Conservation (phyloP, 2,329 filamentous ascomycete genomes). For the Xylaria sp. region DNA sequence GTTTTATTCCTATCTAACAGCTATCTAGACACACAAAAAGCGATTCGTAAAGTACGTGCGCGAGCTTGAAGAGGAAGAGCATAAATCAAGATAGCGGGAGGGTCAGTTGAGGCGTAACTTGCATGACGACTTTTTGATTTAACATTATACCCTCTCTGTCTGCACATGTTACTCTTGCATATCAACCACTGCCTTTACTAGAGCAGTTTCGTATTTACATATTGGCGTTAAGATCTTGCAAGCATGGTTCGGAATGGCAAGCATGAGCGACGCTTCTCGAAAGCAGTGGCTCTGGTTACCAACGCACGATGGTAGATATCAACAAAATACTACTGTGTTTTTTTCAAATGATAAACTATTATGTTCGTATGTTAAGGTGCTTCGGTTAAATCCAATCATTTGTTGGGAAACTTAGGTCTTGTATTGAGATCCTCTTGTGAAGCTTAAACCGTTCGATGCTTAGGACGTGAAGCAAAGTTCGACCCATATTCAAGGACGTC, state of each 20-base stretch:
- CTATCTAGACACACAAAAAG: slow-evolving; percentile 84
- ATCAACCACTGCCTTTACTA: not conserved
- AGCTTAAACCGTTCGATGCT: too few species aligned
- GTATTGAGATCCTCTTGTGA: too few species aligned
- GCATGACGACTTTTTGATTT: not conserved
- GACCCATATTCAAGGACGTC: not conserved
- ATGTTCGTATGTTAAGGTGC: too few species aligned
- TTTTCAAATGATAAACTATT: too few species aligned
- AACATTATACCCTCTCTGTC: not conserved
- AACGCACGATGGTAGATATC: not conserved
- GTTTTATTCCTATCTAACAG: slow-evolving; percentile 24
- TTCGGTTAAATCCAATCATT: too few species aligned
- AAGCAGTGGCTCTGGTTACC: not conserved
- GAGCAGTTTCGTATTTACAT: slow-evolving; percentile 5
- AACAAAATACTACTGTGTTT: not conserved
- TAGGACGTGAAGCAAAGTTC: not conserved
- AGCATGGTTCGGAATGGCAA: slow-evolving; percentile 1
- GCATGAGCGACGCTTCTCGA: not conserved
- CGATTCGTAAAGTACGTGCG: slow-evolving; percentile 94
- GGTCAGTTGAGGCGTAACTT: not conserved
- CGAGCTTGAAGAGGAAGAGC: slow-evolving; percentile 69
- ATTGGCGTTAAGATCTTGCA: slow-evolving; percentile 20
- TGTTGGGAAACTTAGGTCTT: not conserved
- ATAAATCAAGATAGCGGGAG: slow-evolving; percentile 25
- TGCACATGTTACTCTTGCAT: slow-evolving; percentile 2